Evolutionary conservation across 768 basidiomycete genomes (phyloP), one percentile per base, ranked within the genome.

Genomic region (Baorangia bicolor): DNA sequence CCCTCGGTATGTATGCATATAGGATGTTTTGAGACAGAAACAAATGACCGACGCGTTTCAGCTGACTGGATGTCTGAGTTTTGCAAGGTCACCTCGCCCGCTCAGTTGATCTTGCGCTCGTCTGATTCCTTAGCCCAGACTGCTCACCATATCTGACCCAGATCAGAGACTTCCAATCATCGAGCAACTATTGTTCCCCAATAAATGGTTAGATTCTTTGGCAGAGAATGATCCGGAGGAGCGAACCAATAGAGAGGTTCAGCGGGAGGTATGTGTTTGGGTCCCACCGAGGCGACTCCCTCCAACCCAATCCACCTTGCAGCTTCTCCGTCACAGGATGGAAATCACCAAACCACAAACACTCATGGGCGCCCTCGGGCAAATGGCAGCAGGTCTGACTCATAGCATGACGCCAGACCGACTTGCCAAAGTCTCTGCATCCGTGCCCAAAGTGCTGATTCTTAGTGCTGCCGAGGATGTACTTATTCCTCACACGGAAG

Each of bases 391-490:
- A 1, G 84, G 64, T 0, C 58, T 88, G 1, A 87, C 85, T 0
- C 90, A 92, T 64, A 64, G 78, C 49, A 83, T 90, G 60, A 64
- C 73, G 5, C 69, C 78, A 0, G 74, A 75, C 0, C 77, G 80
- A 5, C 75, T 88, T 20, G 69, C 71, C 13, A 65, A 56, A 34
- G 80, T 90, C 42, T 81, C 83, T 0, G 65, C 69, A 0, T 72
- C 75, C 4, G 80, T 92, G 21, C 85, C 88, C 12, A 90, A 89
- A 64, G 77, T 90, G 9, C 62, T 78, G 30, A 84, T 82, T 34
- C 64, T 90, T n/a, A 87, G 86, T 0, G 90, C 88, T 3, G 83
- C 87, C 55, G 69, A 82, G 2, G 90, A 92, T 63, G 58, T 79
- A 45, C 69, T 92, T 3, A 77, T 92, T 10, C 62, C 73, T 16